Base-by-base conservation (phyloP, 768 basidiomycete species). In the Suillus alpinus region DNA sequence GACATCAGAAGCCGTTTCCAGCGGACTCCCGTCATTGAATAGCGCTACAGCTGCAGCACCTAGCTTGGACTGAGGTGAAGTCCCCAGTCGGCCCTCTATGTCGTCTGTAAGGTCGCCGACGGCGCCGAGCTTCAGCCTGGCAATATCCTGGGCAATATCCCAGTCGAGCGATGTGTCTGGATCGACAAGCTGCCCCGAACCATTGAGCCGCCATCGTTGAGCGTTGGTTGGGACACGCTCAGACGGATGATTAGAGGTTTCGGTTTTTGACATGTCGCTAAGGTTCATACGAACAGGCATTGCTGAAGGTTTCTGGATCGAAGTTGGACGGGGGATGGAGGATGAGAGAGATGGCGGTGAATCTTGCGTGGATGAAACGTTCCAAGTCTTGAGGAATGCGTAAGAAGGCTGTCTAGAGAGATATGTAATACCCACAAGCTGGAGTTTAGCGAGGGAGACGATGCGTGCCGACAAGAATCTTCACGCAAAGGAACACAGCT, bases 61-160 rank as follows among this genome's bases (percentile, higher is more conserved):
- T 40, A 83, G 77, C 71, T 86, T 86, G 52, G 85, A 80, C 71
- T 88, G 87, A 53, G 87, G 86, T 6, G 87, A 87, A 56, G 88
- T 88, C 62, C 81, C 85, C 69, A 89, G 79, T 64, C 83, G 78
- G 20, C 71, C 68, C 56, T 74, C 77, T 60, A 81, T 77, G 39
- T 85, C 83, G 58, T 86, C 85, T 58, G 73, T 71, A 56, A 71
- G 67, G 47, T 86, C 86, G 50, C 76, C 71, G 61, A 80, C 81
- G 63, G 84, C 82, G 65, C 78, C 79, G 59, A 92, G 86, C 68
- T 88, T 87, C 64, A 92, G 75, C 72, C 87, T 84, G 65, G 84
- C 86, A 56, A 92, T 85, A 63, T 87, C 86, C 69, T 91, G 86
- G 43, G 88, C 79, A 61, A 92, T 80, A 58, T 87, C 86, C 90